These are phyloP conservation scores for Penicillium paradoxum DNA, from an alignment of 495 filamentous ascomycete genomes.

Conservation along the genomic window DNA sequence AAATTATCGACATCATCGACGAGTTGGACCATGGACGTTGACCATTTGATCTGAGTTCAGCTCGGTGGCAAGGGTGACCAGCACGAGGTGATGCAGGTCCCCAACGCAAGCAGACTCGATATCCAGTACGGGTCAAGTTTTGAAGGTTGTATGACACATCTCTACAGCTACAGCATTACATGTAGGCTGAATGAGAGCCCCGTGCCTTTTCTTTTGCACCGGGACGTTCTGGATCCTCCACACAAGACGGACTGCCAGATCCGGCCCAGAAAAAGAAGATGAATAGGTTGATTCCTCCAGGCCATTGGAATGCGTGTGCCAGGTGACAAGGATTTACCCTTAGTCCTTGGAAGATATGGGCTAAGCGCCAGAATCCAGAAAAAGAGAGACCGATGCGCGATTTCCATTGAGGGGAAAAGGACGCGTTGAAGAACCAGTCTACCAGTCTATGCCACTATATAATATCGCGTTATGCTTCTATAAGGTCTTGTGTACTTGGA, in stretches of 20 bases:
- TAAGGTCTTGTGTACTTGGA: background rate
- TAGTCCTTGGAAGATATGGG: background rate
- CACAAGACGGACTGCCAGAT: background rate
- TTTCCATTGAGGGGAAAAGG: constrained; percentile 12
- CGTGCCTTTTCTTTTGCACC: too few relatives aligned
- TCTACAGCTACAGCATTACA: background rate
- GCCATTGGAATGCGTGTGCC: constrained; percentile 22
- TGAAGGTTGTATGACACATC: background rate
- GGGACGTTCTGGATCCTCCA: constrained; percentile 11
- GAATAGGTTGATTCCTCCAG: constrained; percentile 14
- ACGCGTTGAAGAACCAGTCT: background rate
- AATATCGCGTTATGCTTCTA: background rate
- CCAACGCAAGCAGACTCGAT: background rate
- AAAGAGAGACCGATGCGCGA: constrained; percentile 11
- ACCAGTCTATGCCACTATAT: background rate
- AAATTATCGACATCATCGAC: constrained; percentile 22
- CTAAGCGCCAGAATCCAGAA: background rate
- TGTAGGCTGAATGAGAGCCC: background rate
- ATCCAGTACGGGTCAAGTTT: background rate
- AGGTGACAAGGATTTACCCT: background rate
- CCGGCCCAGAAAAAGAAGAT: background rate
- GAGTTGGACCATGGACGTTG: constrained; percentile 11
- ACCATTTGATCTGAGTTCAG: background rate
- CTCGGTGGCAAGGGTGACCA: constrained; percentile 5
- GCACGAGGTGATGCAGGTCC: constrained; percentile 4